Evolutionary conservation across 192 early-diverging fungal species (phyloP).

Genomic region (Lobosporangium transversale): DNA sequence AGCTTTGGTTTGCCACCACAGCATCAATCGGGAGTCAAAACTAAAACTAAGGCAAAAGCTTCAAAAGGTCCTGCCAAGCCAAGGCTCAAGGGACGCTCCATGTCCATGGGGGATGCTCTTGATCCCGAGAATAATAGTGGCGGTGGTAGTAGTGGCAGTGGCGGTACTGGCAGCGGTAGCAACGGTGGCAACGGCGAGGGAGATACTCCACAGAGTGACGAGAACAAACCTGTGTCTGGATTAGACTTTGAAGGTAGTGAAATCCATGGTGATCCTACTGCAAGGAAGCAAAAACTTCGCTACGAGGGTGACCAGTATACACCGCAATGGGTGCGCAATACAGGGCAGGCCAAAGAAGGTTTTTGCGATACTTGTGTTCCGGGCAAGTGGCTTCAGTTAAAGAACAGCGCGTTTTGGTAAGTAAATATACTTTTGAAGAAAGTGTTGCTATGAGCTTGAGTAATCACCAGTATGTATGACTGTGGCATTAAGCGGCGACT

Average conservation of each 20-base stretch:
- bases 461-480: no score
- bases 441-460: no score
- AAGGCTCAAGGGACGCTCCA: slow-evolving; percentile 36
- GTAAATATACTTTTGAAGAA: background rate
- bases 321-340: slow-evolving; percentile 83
- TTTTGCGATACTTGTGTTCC: slow-evolving; percentile 85
- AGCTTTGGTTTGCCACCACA: slow-evolving; percentile 18
- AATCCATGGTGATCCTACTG: slow-evolving; percentile 62
- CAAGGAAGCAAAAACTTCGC: slow-evolving; percentile 77
- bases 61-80: slow-evolving; percentile 3
- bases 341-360: slow-evolving; percentile 81
- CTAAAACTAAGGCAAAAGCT: slow-evolving; percentile 32
- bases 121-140: slow-evolving; percentile 5
- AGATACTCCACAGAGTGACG: slow-evolving; percentile 14
- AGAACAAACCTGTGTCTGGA: background rate
- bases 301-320: slow-evolving; percentile 83
- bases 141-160: no score
- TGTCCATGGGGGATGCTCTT: slow-evolving; percentile 50
- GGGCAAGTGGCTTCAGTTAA: slow-evolving; percentile 88
- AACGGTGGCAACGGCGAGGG: slow-evolving; percentile 34
- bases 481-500: no score
- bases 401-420: slow-evolving; percentile 89
- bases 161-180: no score
- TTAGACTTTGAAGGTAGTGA: slow-evolving; percentile 56
- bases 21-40: slow-evolving; percentile 3